Conservation (phyloP, 129 eudicot species). For the Artemisia tridentata region DNA sequence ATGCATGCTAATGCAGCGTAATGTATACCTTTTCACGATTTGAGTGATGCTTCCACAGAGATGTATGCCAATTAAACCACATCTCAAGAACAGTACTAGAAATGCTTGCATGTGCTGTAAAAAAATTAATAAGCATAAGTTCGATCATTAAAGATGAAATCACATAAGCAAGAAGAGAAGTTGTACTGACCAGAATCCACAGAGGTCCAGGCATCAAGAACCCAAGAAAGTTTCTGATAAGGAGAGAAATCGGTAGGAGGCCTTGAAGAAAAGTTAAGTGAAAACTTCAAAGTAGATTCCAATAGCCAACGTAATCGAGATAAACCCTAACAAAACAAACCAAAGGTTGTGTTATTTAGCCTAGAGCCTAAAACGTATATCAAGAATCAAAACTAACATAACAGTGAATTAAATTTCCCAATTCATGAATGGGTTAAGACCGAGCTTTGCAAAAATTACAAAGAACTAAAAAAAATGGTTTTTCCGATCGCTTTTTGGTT, state of each 20-base stretch:
- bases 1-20: slow-evolving; percentile 1
- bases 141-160: slow-evolving; percentile 12
- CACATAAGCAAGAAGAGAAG: neutral
- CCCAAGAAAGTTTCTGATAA: slow-evolving; percentile 68
- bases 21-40: slow-evolving; percentile 45
- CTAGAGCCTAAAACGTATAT: neutral
- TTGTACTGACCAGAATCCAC: slow-evolving; percentile 50
- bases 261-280: slow-evolving; percentile 65
- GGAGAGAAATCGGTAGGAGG: slow-evolving; percentile 77
- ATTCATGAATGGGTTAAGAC: neutral
- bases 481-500: neutral
- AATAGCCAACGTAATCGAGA: slow-evolving; percentile 36
- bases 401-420: too few relatives aligned
- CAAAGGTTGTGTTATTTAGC: neutral
- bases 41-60: slow-evolving; percentile 58
- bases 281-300: slow-evolving; percentile 43
- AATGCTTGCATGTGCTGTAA: slow-evolving; percentile 48
- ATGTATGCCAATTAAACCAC: slow-evolving; percentile 96
- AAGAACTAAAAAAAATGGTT: neutral
- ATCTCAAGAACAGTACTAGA: slow-evolving; percentile 62
- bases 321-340: slow-evolving; percentile 48
- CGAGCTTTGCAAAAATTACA: neutral
- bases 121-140: slow-evolving; percentile 3
- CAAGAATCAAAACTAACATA: too few relatives aligned
- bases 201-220: slow-evolving; percentile 64